phyloP scores from a whole-genome alignment of 169 alveolate genomes.

The Plasmodium fragile region DNA sequence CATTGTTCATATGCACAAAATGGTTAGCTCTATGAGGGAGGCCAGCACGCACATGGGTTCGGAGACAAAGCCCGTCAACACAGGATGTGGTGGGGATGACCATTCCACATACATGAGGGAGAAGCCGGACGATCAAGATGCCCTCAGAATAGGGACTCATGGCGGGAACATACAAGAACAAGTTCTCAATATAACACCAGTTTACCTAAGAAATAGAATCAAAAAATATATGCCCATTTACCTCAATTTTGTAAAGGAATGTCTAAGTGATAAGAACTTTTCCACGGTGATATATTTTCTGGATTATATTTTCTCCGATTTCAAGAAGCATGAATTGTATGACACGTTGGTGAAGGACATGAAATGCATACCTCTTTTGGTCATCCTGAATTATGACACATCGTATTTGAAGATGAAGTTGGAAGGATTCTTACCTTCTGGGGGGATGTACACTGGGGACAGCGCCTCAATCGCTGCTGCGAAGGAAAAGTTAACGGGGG shows the following conservation, averaged over 20 bases:
- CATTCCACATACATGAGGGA: neutral
- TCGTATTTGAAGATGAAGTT: constrained; percentile 45
- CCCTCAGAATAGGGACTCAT: neutral
- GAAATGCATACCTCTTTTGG: constrained; percentile 33
- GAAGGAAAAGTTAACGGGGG: neutral
- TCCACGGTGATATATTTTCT: constrained; percentile 56
- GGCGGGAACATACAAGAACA: neutral
- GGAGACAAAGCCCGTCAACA: neutral
- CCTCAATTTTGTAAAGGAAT: constrained; percentile 45
- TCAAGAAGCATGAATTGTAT: constrained; percentile 28
- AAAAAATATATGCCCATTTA: constrained; percentile 14
- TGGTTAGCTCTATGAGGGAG: neutral
- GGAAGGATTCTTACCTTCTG: neutral
- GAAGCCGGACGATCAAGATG: neutral
- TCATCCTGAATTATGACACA: constrained; percentile 26
- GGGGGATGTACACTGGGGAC: neutral
- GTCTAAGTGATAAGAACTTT: constrained; percentile 28
- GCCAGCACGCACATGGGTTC: neutral
- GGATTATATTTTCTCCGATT: constrained; percentile 73
- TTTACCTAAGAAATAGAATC: constrained; percentile 29
- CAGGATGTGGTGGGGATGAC: neutral
- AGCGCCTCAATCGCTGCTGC: neutral
- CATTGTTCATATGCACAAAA: constrained; percentile 54
- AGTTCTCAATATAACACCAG: constrained; percentile 33
- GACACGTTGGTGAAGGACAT: constrained; percentile 13